A percentile compares a stretch with the other conserved stretches of the same genome.
Evolutionary conservation across 352 stramenopile species (phyloP).

Genomic region (Phytophthora citrophthora): DNA sequence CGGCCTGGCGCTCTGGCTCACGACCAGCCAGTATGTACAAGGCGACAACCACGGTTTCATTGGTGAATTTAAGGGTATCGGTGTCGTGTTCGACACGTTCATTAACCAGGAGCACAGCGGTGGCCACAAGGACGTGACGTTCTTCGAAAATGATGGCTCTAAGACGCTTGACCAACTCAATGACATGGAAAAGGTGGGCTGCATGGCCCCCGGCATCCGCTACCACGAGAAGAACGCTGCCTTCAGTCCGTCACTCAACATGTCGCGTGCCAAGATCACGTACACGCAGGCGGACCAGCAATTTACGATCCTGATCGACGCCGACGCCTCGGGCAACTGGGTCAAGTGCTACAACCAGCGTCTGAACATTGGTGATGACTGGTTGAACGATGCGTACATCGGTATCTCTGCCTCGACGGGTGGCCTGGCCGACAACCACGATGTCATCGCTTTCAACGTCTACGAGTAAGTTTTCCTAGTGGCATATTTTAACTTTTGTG

Average conservation of each 20-base stretch:
- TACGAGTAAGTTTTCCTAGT: slow-evolving; percentile 66
- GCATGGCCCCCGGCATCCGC: slow-evolving; percentile 77
- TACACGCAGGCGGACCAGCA: slow-evolving; percentile 70
- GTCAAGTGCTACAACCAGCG: slow-evolving; percentile 65
- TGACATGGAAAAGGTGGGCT: slow-evolving; percentile 70
- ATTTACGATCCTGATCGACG: slow-evolving; percentile 75
- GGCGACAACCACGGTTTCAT: slow-evolving; percentile 87
- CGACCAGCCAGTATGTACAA: slow-evolving; percentile 55
- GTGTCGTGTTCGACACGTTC: slow-evolving; percentile 88
- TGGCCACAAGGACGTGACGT: slow-evolving; percentile 86
- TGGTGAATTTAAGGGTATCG: slow-evolving; percentile 72
- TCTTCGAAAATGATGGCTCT: slow-evolving; percentile 81
- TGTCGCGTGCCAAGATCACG: slow-evolving; percentile 80
- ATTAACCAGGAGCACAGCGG: slow-evolving; percentile 80
- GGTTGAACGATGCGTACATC: slow-evolving; percentile 70
- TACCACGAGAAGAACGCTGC: slow-evolving; percentile 84
- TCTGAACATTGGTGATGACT: slow-evolving; percentile 55
- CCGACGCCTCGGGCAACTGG: slow-evolving; percentile 77
- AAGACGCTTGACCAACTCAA: slow-evolving; percentile 83
- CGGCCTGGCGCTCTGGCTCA: slow-evolving; percentile 84
- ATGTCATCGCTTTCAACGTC: slow-evolving; percentile 74
- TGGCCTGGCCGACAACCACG: slow-evolving; percentile 86
- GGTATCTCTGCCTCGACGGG: slow-evolving; percentile 84
- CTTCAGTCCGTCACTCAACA: slow-evolving; percentile 82
- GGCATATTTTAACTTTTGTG: neutral